Conservation (phyloP, 768 basidiomycete species). For the Sporobolomyces phaffii region DNA sequence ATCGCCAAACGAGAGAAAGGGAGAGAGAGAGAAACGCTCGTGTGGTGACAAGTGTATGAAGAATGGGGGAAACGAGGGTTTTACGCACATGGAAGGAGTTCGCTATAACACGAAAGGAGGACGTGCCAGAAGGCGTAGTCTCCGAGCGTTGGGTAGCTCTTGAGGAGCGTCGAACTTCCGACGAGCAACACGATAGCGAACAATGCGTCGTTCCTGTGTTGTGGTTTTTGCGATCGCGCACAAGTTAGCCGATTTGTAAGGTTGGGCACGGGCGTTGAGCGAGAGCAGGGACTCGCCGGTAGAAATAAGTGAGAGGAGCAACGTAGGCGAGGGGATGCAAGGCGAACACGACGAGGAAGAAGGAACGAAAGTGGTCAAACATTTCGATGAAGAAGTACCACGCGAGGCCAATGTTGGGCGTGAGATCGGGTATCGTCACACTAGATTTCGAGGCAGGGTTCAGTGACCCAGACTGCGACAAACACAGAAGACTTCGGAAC, state of each 20-base stretch:
- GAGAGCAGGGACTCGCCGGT: slow-evolving; percentile 27
- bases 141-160: slow-evolving; percentile 83
- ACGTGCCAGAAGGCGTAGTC: slow-evolving; percentile 81
- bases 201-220: slow-evolving; percentile 68
- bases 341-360: slow-evolving; percentile 90
- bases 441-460: too few relatives aligned
- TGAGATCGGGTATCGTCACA: slow-evolving; percentile 74
- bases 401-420: slow-evolving; percentile 89
- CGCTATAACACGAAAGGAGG: slow-evolving; percentile 74
- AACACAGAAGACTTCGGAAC: too few relatives aligned
- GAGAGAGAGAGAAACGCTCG: too few relatives aligned
- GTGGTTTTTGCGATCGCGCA: too few relatives aligned
- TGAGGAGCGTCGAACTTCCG: slow-evolving; percentile 76
- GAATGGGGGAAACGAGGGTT: too few relatives aligned
- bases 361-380: slow-evolving; percentile 95
- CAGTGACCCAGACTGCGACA: too few relatives aligned
- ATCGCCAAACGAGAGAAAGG: too few relatives aligned
- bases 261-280: too few relatives aligned
- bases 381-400: slow-evolving; percentile 99
- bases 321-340: slow-evolving; percentile 77
- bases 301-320: slow-evolving; percentile 55
- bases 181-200: slow-evolving; percentile 69
- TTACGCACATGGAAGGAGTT: slow-evolving; percentile 74
- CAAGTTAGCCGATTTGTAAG: too few relatives aligned
- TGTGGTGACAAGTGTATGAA: too few relatives aligned